Evolutionary conservation across 2,329 filamentous ascomycete genomes (phyloP), one percentile per base, ranked within the genome.

Genomic region (Calonectria hawksworthii): DNA sequence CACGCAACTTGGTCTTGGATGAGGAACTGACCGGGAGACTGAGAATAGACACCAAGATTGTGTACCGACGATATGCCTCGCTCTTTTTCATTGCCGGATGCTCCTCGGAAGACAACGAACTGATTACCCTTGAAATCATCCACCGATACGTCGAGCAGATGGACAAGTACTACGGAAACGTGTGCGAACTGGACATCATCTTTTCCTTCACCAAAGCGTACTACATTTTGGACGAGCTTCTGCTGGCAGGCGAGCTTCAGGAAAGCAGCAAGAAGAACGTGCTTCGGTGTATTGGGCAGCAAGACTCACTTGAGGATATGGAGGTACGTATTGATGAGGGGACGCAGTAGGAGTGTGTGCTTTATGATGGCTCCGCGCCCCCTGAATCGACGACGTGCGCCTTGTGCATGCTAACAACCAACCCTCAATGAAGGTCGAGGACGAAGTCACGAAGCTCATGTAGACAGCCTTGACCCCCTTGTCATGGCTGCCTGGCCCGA

Each of bases 191-290:
- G 78, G 96, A 99, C 86, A 98, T 99, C 87, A 99, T 99, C 86
- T 99, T 99, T 92, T 99, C 98, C 85, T 99, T 99, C 86, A 98
- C 98, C 81, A 99, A 99, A 87, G 97, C 97, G 74, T 99, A 99
- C 87, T 99, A 99, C 87, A 99, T 99, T 80, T 92, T 99, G 61
- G 97, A 99, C 85, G 97, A 99, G 88, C 91, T 99, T 76, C 90
- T 99, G 78, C 90, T 99, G 80, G 97, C 97, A 8, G 97, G 97
- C 75, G 97, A 99, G 86, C 93, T 99, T 88, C 97, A 99, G 86
- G 97, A 99, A 88, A 99, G 96, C 86, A 99, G 96, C 86, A 99
- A 99, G 89, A 99, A 99, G 92, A 99, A 99, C 83, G 96, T 99
- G 51, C 88, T 99, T 77, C 91, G 97, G 76, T 98, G 96, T 83